Evolutionary conservation across 495 filamentous ascomycete genomes (phyloP).

Genomic region (Clavariopsis aquatica): DNA sequence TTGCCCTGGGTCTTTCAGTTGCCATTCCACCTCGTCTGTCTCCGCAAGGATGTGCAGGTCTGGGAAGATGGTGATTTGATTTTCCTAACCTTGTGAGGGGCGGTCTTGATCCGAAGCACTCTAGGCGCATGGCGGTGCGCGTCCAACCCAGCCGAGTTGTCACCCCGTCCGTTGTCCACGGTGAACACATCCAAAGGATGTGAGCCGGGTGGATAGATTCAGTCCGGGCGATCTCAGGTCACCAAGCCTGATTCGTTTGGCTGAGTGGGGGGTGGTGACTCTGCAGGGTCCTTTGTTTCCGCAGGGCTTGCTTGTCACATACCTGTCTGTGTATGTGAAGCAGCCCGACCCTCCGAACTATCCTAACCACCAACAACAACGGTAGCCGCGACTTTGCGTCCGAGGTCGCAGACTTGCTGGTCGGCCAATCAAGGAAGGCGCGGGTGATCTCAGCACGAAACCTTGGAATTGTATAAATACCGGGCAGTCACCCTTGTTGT

Average conservation of each 20-base stretch:
- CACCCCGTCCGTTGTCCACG: not conserved
- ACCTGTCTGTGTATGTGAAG: not conserved
- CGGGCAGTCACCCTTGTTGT: not conserved
- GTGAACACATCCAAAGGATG: too few relatives aligned
- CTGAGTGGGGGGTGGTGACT: not conserved
- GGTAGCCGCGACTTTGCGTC: not conserved
- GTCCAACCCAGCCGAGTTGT: not conserved
- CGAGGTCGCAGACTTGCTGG: not conserved
- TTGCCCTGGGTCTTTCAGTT: not conserved
- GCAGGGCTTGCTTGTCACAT: not conserved
- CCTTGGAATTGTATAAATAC: not conserved
- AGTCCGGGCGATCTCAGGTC: not conserved
- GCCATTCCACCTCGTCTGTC: too few relatives aligned
- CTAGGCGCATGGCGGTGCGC: not conserved
- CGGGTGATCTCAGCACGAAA: not conserved
- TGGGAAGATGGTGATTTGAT: too few relatives aligned
- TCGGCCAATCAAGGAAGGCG: not conserved
- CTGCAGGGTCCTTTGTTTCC: not conserved
- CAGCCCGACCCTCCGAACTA: not conserved
- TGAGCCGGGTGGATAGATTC: too few relatives aligned
- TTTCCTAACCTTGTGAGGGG: not conserved
- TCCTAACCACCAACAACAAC: not conserved
- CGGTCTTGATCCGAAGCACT: not conserved
- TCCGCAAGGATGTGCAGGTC: too few relatives aligned
- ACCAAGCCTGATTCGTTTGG: not conserved